A percentile compares a stretch with the other conserved stretches of the same genome.
phyloP scores from a whole-genome alignment of 2,329 filamentous ascomycete genomes.

The Grosmannia clavigera region DNA sequence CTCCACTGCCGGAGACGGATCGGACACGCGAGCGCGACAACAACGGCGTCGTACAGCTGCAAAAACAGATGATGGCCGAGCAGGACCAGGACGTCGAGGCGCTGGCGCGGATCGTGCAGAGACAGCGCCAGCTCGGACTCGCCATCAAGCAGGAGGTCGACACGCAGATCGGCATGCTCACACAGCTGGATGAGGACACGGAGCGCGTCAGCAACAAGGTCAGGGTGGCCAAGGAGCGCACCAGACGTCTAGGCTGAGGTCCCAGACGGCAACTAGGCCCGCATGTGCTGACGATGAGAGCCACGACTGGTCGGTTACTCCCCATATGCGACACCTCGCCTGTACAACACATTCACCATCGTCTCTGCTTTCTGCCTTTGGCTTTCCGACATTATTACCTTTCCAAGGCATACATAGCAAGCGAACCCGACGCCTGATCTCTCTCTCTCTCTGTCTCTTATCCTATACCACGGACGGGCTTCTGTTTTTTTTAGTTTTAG shows the following conservation, averaged over 20 bases:
- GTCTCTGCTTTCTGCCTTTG: not conserved
- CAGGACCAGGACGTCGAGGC: conserved; percentile 64
- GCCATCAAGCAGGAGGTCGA: conserved; percentile 64
- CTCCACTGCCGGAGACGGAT: conserved; percentile 61
- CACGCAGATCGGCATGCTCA: conserved; percentile 58
- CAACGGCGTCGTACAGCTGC: conserved; percentile 57
- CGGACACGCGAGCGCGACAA: conserved; percentile 69
- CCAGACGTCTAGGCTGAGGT: conserved; percentile 21
- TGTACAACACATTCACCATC: not conserved
- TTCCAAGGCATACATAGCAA: not conserved
- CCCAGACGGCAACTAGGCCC: too few relatives aligned
- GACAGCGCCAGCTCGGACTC: conserved; percentile 67
- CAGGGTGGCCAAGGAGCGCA: conserved; percentile 59
- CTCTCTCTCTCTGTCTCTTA: not conserved
- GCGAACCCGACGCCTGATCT: not conserved
- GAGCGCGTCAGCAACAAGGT: conserved; percentile 57
- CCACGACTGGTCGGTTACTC: too few relatives aligned
- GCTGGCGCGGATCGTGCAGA: conserved; percentile 54
- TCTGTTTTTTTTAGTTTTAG: not conserved
- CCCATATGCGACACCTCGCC: not conserved
- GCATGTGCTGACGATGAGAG: not conserved
- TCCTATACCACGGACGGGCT: not conserved
- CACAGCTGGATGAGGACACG: conserved; percentile 52
- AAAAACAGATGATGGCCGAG: conserved; percentile 59
- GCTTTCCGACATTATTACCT: not conserved